Evolutionary conservation across 139 green algal species (phyloP).

Genomic region (Astrephomene gubernaculifera): DNA sequence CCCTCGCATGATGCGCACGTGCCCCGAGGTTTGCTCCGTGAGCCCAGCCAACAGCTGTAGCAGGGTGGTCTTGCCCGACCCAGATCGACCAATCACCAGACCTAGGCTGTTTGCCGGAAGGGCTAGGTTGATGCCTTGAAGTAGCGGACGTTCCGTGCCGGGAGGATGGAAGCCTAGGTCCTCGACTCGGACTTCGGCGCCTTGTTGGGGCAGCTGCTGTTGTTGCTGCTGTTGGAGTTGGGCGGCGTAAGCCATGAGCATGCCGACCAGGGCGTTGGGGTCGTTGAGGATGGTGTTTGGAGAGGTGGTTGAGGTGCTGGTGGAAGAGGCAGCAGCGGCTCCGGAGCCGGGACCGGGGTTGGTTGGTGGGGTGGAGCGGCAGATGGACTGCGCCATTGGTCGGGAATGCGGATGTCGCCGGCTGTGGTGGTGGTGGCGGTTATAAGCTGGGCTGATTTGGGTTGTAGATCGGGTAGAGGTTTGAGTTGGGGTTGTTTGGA

Average conservation of each 20-base stretch:
- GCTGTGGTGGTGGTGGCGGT: no score
- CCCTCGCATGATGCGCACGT: slow-evolving; percentile 48
- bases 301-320: background rate
- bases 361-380: no score
- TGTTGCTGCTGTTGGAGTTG: slow-evolving; percentile 40
- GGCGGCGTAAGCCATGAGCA: slow-evolving; percentile 22
- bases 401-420: no score
- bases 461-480: background rate
- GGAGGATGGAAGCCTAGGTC: slow-evolving; percentile 69
- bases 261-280: slow-evolving; percentile 34
- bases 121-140: slow-evolving; percentile 74
- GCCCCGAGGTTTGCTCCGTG: slow-evolving; percentile 66
- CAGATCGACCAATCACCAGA: slow-evolving; percentile 85
- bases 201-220: background rate
- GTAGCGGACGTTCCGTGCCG: slow-evolving; percentile 68
- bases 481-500: background rate
- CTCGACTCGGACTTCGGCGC: slow-evolving; percentile 41
- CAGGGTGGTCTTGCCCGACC: slow-evolving; percentile 93
- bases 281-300: slow-evolving; percentile 5
- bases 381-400: no score
- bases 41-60: slow-evolving; percentile 84
- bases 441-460: background rate
- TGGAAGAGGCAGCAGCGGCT: background rate
- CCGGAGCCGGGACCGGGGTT: background rate
- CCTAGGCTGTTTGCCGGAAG: slow-evolving; percentile 80